Evolutionary conservation across 2,329 filamentous ascomycete species (phyloP), one percentile per base, ranked within the genome.

Genomic region (Claviceps citrina): DNA sequence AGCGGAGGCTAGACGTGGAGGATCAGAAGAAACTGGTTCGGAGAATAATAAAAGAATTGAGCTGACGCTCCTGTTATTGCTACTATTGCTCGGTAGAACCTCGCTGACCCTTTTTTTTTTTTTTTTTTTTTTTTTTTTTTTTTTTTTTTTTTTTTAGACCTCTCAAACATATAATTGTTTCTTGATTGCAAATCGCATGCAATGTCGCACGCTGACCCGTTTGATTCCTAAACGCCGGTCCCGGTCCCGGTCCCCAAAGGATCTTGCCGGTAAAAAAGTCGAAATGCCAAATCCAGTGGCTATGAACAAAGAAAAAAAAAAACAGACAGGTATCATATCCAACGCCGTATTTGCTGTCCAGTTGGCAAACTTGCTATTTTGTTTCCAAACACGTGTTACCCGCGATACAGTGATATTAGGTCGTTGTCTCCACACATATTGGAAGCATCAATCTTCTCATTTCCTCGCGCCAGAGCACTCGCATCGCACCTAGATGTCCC

Each of bases 11-110:
- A 46, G 70, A 65, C 3, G 63, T 77, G 25, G 76, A 81, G 36
- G 73, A 70, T 45, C 84, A 89, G 63, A 76, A 68, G 61, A 82
- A 78, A 55, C 54, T 84, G 43, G 81, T 82, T 13, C 76, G 70
- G 53, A 77, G 68, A 57, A 58, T 81, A 47, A 59, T 82, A 56
- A 81, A 71, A 60, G 70, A 72, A 43, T 54, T 71, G 54, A 67
- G 62, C 47, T 71, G 58, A 64, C 41, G 15, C 36, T 44, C 28
- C 39, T 35, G 19, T 25, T 26, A 16, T 8, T n/a, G 13, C 13
- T 13, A 8, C 22, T 4, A n/a, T 15, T 30, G 13, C n/a, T 25
- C 12, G 13, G 4, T 5, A 34, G 12, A 22, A 22, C 12, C n/a
- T n/a, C n/a, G n/a, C n/a, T n/a, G n/a, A n/a, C n/a, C n/a, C n/a